Evolutionary conservation across 2,329 filamentous ascomycete species (phyloP), one percentile per base, ranked within the genome.

Genomic region (Microdochium nivale): DNA sequence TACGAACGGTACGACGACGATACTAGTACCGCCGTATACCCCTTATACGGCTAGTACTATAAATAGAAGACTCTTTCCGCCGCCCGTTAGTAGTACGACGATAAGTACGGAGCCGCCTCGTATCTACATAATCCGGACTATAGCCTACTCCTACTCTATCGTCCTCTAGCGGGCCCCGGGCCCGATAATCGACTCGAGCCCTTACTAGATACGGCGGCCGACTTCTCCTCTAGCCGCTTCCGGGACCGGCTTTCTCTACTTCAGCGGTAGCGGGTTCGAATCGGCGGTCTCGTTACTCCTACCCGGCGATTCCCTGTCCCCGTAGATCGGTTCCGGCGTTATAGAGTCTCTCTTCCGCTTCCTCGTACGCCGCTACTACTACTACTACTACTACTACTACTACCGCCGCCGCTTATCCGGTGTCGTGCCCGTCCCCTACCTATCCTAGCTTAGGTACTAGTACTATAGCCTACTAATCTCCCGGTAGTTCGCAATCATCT

Each of bases 11-110:
- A 37, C 33, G 33, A 37, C 33, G 7, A 37, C 33, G 33, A 37
- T 37, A 16, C 33, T 37, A 16, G 21, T 30, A 1, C 47, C 40
- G n/a, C 24, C 25, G 3, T 35, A 33, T 16, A 37, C 33, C 25
- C n/a, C 47, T 27, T 23, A 21, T 21, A 49, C 25, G 3, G 27
- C 33, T 3, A 14, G 33, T 7, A 37, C 33, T 14, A 37, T 37
- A 16, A 49, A 52, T 11, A 52, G 25, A 2, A 50, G 32, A 21
- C 33, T 52, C 27, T 52, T 52, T 2, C 33, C 40, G 4, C n/a
- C 43, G 11, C 25, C 27, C 21, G 37, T 52, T 3, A 19, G 19
- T 11, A 48, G 19, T 13, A 51, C 40, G 14, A 51, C 19, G 13
- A 46, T 46, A 2, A 35, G 40, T 46, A 27, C 48, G 43, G 27